phyloP scores from a whole-genome alignment of 352 stramenopile genomes.

The Phytophthora brassicae region DNA sequence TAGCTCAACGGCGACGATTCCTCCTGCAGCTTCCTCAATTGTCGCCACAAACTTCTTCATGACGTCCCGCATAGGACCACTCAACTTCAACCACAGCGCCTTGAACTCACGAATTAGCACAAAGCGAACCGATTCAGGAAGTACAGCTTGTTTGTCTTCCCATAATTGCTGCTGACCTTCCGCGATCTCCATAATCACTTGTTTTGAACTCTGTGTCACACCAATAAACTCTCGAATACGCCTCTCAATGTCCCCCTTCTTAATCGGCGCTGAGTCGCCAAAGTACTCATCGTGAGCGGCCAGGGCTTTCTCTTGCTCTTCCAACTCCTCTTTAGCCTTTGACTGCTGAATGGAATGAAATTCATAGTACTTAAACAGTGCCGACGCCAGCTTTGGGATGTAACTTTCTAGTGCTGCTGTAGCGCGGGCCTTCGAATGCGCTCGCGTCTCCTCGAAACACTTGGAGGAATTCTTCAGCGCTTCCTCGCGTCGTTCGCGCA shows the following conservation, averaged over 20 bases:
- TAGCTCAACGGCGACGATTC: slow-evolving; percentile 20
- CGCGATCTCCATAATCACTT: slow-evolving; percentile 60
- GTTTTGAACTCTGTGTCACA: slow-evolving; percentile 51
- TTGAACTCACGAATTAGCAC: slow-evolving; percentile 49
- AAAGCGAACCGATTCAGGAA: slow-evolving; percentile 36
- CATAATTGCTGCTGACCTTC: slow-evolving; percentile 54
- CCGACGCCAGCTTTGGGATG: slow-evolving; percentile 49
- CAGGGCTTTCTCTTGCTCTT: slow-evolving; percentile 48
- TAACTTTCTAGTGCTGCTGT: slow-evolving; percentile 38
- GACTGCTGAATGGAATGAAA: slow-evolving; percentile 62
- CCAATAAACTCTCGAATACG: slow-evolving; percentile 66
- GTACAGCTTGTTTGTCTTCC: slow-evolving; percentile 38
- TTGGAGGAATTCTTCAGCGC: slow-evolving; percentile 28
- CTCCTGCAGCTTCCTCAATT: slow-evolving; percentile 26
- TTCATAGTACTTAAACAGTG: slow-evolving; percentile 52
- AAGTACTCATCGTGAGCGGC: slow-evolving; percentile 60
- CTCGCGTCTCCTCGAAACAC: slow-evolving; percentile 29
- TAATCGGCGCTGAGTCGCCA: slow-evolving; percentile 60
- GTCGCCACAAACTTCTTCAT: slow-evolving; percentile 35
- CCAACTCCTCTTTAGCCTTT: slow-evolving; percentile 46
- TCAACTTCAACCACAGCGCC: slow-evolving; percentile 46
- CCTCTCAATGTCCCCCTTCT: slow-evolving; percentile 62
- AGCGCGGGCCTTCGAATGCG: slow-evolving; percentile 28
- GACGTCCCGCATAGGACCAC: slow-evolving; percentile 57
- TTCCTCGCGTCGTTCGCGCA: slow-evolving; percentile 30